Conservation (phyloP, 768 basidiomycete genomes). For the Leccinum subtestaceum region DNA sequence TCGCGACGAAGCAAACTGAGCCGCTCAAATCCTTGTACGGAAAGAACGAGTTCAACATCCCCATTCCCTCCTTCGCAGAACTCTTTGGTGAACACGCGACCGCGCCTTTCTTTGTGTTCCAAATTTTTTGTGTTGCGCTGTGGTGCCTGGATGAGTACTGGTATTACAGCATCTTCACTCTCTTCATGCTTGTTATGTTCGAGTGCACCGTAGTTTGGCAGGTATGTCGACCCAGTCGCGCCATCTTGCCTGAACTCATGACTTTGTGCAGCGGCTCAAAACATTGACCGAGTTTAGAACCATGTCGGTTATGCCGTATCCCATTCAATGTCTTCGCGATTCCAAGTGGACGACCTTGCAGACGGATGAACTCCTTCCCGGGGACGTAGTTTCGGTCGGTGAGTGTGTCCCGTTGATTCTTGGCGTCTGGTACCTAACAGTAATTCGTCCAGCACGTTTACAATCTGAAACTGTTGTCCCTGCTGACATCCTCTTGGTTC, state of each 20-base stretch:
- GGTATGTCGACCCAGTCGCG: constrained; percentile 43
- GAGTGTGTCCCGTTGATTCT: constrained; percentile 32
- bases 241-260: not conserved
- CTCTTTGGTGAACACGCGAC: constrained; percentile 95
- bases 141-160: constrained; percentile 99
- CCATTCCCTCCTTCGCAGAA: constrained; percentile 89
- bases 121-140: constrained; percentile 94
- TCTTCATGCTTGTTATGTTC: constrained; percentile 98
- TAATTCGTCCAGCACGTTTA: constrained; percentile 47
- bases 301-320: constrained; percentile 91
- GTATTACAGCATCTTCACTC: constrained; percentile 97
- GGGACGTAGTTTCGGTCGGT: constrained; percentile 85
- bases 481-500: constrained; percentile 88
- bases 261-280: constrained; percentile 65
- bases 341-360: constrained; percentile 76
- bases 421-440: constrained; percentile 1
- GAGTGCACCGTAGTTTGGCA: constrained; percentile 99
- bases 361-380: constrained; percentile 86
- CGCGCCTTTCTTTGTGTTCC: constrained; percentile 99
- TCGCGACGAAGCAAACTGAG: constrained; percentile 47
- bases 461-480: constrained; percentile 85
- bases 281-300: constrained; percentile 95
- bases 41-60: constrained; percentile 94
- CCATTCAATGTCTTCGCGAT: constrained; percentile 79
- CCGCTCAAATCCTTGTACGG: constrained; percentile 71